Percentiles rank a stretch among this genome's conserved stretches.
These are phyloP conservation scores for Edaphochlamys debaryana DNA, from an alignment of 139 green algal species.

Conservation along the genomic window DNA sequence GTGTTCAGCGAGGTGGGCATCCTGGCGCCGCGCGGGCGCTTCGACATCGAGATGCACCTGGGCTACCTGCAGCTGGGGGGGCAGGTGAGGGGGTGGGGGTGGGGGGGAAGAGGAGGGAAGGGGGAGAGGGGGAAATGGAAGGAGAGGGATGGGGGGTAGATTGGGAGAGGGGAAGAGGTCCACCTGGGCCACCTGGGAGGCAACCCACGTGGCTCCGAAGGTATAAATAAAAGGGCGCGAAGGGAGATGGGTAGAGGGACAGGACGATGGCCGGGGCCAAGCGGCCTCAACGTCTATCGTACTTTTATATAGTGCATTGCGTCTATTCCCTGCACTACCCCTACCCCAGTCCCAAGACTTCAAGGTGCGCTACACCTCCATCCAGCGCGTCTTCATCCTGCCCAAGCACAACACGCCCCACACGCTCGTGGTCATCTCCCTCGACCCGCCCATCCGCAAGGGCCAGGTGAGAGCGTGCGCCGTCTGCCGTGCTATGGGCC, in stretches of 20 bases:
- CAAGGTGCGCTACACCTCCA: slow-evolving; percentile 92
- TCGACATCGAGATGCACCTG: slow-evolving; percentile 68
- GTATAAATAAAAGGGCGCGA: no score
- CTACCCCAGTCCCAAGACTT: slow-evolving; percentile 91
- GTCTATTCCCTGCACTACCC: no score
- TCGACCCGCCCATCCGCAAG: slow-evolving; percentile 97
- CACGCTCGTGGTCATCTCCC: slow-evolving; percentile 88
- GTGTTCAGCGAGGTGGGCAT: slow-evolving; percentile 86
- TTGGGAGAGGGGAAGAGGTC: no score
- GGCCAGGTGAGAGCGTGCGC: slow-evolving; percentile 56
- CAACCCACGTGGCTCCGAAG: no score
- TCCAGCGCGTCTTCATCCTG: slow-evolving; percentile 91
- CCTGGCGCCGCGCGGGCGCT: slow-evolving; percentile 81
- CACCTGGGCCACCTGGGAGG: no score
- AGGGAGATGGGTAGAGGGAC: no score
- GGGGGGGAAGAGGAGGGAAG: slow-evolving; percentile 17
- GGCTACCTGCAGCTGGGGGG: slow-evolving; percentile 43
- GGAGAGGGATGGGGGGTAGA: not conserved
- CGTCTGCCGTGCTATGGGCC: no score
- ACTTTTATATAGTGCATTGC: no score
- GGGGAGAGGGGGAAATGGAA: not conserved
- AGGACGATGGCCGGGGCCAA: no score
- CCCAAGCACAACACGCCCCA: slow-evolving; percentile 88
- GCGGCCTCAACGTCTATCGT: no score
- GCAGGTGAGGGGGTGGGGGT: slow-evolving; percentile 20